phyloP scores from a whole-genome alignment of 345 rosid species.

The Rhodamnia rubescens region DNA sequence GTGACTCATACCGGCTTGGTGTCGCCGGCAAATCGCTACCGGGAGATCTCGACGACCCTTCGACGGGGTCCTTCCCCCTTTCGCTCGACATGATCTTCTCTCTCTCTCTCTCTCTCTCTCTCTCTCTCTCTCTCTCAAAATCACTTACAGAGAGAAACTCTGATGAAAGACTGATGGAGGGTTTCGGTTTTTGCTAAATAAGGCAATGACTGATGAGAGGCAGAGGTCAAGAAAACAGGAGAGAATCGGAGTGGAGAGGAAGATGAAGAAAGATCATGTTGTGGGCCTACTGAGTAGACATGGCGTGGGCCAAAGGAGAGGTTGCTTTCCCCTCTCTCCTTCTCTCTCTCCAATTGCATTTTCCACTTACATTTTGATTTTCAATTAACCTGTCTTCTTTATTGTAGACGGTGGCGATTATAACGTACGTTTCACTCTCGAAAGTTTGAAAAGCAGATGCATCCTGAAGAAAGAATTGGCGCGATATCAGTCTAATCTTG shows the following conservation, averaged over 20 bases:
- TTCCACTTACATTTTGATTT: neutral
- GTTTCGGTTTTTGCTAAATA: slow-evolving; percentile 6
- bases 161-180: neutral
- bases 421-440: neutral
- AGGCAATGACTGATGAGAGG: slow-evolving; percentile 1
- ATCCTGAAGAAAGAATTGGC: neutral
- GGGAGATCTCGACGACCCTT: slow-evolving; percentile 15
- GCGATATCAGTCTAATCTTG: neutral
- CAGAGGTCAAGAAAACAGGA: slow-evolving; percentile 18
- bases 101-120: neutral
- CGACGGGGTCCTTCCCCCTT: slow-evolving; percentile 30
- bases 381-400: neutral
- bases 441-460: neutral
- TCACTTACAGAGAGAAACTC: neutral
- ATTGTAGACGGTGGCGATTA: neutral
- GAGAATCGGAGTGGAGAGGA: slow-evolving; percentile 7
- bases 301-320: slow-evolving; percentile 26
- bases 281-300: slow-evolving; percentile 24
- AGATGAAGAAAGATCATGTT: slow-evolving; percentile 23
- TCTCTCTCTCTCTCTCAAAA: neutral
- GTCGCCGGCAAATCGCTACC: slow-evolving; percentile 8
- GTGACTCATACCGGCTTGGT: slow-evolving; percentile 75
- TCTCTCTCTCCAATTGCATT: neutral
- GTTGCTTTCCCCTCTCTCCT: neutral
- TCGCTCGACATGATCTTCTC: slow-evolving; percentile 17